Evolutionary conservation across 2,329 filamentous ascomycete genomes (phyloP).

Genomic region (Penicillium sp.): DNA sequence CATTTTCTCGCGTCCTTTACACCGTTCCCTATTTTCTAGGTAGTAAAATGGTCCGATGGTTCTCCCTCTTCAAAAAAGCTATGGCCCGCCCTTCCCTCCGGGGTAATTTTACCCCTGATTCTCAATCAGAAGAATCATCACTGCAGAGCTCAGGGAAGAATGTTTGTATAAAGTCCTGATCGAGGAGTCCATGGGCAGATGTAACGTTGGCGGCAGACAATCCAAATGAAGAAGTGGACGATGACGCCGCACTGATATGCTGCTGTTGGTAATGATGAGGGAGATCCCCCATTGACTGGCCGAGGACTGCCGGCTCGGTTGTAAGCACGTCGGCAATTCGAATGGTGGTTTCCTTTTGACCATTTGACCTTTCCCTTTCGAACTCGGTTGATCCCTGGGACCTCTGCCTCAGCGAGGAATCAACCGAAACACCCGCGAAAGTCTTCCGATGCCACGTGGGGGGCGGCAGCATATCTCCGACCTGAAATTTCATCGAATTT

Average conservation of each 20-base stretch:
- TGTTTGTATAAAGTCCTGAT: neutral
- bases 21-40: too few relatives aligned
- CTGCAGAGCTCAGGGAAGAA: neutral
- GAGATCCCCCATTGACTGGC: too few relatives aligned
- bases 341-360: too few relatives aligned
- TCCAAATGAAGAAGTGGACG: neutral
- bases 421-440: neutral
- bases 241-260: too few relatives aligned
- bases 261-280: too few relatives aligned
- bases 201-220: neutral
- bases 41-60: too few relatives aligned
- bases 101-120: neutral
- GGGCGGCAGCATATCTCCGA: conserved; percentile 4
- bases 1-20: too few relatives aligned
- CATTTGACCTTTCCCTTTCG: neutral
- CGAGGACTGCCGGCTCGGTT: too few relatives aligned
- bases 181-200: neutral
- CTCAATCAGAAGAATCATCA: neutral
- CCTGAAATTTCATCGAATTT: conserved; percentile 12
- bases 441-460: conserved; percentile 11
- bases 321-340: too few relatives aligned
- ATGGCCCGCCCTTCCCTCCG: too few relatives aligned
- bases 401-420: neutral
- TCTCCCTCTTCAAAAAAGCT: too few relatives aligned
- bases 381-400: neutral